phyloP scores from a whole-genome alignment of 805 yeast genomes.

The Kockiozyma suomiensis region DNA sequence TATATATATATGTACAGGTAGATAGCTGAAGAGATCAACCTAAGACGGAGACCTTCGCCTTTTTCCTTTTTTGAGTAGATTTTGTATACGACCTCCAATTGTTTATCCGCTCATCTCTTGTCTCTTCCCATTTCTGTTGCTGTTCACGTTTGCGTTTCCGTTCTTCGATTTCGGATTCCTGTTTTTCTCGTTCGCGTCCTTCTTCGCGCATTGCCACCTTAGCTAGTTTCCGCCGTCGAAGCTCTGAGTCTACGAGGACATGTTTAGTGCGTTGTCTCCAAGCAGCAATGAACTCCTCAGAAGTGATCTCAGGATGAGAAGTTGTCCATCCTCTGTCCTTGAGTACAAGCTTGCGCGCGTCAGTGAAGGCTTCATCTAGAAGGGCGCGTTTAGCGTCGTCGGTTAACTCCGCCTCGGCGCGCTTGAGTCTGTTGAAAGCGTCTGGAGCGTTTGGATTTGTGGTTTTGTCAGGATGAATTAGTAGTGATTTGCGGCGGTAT shows the following conservation, averaged over 20 bases:
- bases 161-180: constrained; percentile 43
- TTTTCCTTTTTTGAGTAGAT: constrained; percentile 49
- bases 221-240: constrained; percentile 48
- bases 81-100: constrained; percentile 60
- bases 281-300: constrained; percentile 44
- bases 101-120: constrained; percentile 57
- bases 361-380: constrained; percentile 52
- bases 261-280: constrained; percentile 51
- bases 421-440: constrained; percentile 63
- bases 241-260: constrained; percentile 51
- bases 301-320: constrained; percentile 46
- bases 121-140: constrained; percentile 61
- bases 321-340: constrained; percentile 45
- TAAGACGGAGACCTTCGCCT: constrained; percentile 49
- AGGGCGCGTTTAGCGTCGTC: constrained; percentile 47
- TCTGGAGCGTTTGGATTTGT: constrained; percentile 58
- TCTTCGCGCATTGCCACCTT: constrained; percentile 50
- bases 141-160: constrained; percentile 45
- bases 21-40: no score
- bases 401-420: constrained; percentile 51
- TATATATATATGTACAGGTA: no score
- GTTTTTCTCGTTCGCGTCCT: constrained; percentile 44
- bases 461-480: constrained; percentile 71
- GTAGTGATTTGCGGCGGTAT: constrained; percentile 61
- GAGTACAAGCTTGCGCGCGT: constrained; percentile 48